Evolutionary conservation across 2,329 filamentous ascomycete genomes (phyloP).

Genomic region (Aspergillus sp.): DNA sequence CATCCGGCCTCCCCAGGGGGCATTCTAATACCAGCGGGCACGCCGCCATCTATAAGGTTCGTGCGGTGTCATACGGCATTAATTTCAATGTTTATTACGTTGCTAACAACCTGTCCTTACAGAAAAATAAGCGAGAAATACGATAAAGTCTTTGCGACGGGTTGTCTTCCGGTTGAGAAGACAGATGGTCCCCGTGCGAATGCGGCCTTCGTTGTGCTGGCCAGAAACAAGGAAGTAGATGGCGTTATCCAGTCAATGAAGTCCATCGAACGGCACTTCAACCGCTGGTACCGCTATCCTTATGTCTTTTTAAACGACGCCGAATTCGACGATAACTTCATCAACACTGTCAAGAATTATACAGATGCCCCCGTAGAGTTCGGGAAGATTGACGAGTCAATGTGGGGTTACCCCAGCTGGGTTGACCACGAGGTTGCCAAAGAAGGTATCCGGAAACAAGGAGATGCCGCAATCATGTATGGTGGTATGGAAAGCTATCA

Average conservation of each 20-base stretch:
- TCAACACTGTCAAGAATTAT: slow-evolving; percentile 81
- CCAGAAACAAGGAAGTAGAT: slow-evolving; percentile 92
- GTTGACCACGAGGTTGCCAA: slow-evolving; percentile 89
- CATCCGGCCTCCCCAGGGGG: slow-evolving; percentile 80
- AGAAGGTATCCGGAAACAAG: slow-evolving; percentile 95
- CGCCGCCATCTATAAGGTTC: slow-evolving; percentile 86
- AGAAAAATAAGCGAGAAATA: slow-evolving; percentile 97
- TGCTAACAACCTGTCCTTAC: slow-evolving; percentile 22
- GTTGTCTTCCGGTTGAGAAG: slow-evolving; percentile 75
- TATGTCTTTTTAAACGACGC: slow-evolving; percentile 98
- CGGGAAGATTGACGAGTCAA: slow-evolving; percentile 82
- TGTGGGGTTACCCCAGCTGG: slow-evolving; percentile 98
- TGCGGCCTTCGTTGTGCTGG: slow-evolving; percentile 91
- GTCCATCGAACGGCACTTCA: slow-evolving; percentile 98
- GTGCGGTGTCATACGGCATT: slow-evolving; percentile 24
- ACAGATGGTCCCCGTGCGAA: slow-evolving; percentile 78
- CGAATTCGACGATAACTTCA: slow-evolving; percentile 94
- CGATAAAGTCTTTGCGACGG: slow-evolving; percentile 92
- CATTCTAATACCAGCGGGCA: slow-evolving; percentile 83
- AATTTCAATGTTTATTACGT: not conserved
- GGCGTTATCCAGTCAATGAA: slow-evolving; percentile 96
- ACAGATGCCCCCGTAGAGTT: slow-evolving; percentile 88
- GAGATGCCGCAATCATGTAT: slow-evolving; percentile 98
- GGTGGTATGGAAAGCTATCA: slow-evolving; percentile 98
- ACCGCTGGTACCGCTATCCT: slow-evolving; percentile 97